These are phyloP conservation scores for Plasmodium sp. DNA, from an alignment of 169 alveolate genomes.

Conservation along the genomic window DNA sequence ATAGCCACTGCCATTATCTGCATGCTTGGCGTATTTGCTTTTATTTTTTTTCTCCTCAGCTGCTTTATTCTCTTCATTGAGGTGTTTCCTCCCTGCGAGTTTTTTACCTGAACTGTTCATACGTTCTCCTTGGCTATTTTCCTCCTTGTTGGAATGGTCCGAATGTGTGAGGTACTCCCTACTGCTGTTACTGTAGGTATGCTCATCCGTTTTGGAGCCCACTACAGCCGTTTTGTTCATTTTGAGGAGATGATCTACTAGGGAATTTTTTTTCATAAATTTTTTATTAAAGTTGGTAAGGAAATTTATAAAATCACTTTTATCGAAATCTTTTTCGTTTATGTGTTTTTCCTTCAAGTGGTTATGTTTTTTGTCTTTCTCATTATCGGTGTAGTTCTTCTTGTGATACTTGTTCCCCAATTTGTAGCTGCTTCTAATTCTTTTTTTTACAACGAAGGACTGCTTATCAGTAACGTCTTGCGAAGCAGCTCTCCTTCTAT, in stretches of 20 bases:
- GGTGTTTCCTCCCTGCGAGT: not conserved
- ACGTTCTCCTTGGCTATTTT: slow-evolving; percentile 6
- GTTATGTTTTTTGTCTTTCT: slow-evolving; percentile 34
- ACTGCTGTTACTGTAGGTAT: not conserved
- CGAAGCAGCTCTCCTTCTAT: slow-evolving; percentile 73
- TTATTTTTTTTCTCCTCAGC: slow-evolving; percentile 24
- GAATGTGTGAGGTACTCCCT: not conserved
- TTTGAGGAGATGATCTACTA: slow-evolving; percentile 41
- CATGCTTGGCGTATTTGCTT: not conserved
- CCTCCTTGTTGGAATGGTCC: not conserved
- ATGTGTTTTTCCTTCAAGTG: slow-evolving; percentile 24
- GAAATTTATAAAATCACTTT: slow-evolving; percentile 37
- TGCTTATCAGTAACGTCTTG: slow-evolving; percentile 48
- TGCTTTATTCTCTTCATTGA: not conserved
- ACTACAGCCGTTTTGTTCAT: not conserved
- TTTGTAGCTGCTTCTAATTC: slow-evolving; percentile 37
- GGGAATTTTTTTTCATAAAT: slow-evolving; percentile 57
- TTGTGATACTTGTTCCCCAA: slow-evolving; percentile 54
- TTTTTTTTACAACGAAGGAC: slow-evolving; percentile 26
- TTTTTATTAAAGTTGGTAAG: slow-evolving; percentile 53
- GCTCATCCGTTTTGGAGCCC: not conserved
- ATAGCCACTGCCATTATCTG: not conserved
- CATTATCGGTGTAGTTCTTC: slow-evolving; percentile 69
- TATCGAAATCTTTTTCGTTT: slow-evolving; percentile 41
- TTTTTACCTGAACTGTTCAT: not conserved